These are phyloP conservation scores for Rhynchospora breviuscula DNA, from an alignment of 176 grass and related monocot species.

Conservation along the genomic window DNA sequence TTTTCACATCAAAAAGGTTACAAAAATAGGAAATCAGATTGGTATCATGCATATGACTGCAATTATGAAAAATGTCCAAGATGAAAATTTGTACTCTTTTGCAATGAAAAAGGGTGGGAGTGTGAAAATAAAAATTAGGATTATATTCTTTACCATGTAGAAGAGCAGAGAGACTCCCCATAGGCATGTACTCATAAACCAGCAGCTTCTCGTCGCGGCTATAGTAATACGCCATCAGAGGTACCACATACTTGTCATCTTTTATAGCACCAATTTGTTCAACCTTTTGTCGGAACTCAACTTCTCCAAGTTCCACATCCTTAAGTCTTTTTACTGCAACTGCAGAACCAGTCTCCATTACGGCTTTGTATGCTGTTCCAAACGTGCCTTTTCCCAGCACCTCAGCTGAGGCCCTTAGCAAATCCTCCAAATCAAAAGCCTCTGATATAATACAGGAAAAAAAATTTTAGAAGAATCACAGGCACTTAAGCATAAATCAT, in stretches of 20 bases:
- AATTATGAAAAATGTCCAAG: no score
- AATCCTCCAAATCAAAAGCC: constrained; percentile 83
- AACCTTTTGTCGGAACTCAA: constrained; percentile 83
- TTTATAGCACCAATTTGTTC: constrained; percentile 63
- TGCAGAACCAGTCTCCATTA: constrained; percentile 72
- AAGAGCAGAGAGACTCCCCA: constrained; percentile 92
- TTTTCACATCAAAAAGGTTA: not conserved
- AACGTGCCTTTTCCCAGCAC: constrained; percentile 94
- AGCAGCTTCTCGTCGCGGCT: constrained; percentile 97
- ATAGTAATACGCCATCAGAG: constrained; percentile 86
- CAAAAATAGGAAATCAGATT: not conserved
- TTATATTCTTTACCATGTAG: constrained; percentile 60
- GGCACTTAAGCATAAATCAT: not conserved
- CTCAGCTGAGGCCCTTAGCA: constrained; percentile 76
- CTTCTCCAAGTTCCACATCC: constrained; percentile 81
- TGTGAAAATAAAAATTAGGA: not conserved
- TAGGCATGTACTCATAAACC: constrained; percentile 96
- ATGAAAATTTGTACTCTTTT: no score
- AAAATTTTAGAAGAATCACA: not conserved
- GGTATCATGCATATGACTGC: not conserved
- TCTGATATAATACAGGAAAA: constrained; percentile 31
- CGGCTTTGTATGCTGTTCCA: constrained; percentile 98
- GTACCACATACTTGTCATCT: constrained; percentile 82
- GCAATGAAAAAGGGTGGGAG: not conserved
- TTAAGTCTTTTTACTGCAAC: constrained; percentile 95